Evolutionary conservation across 805 yeast species (phyloP), one percentile per base, ranked within the genome.

Genomic region (Debaryomyces hansenii): DNA sequence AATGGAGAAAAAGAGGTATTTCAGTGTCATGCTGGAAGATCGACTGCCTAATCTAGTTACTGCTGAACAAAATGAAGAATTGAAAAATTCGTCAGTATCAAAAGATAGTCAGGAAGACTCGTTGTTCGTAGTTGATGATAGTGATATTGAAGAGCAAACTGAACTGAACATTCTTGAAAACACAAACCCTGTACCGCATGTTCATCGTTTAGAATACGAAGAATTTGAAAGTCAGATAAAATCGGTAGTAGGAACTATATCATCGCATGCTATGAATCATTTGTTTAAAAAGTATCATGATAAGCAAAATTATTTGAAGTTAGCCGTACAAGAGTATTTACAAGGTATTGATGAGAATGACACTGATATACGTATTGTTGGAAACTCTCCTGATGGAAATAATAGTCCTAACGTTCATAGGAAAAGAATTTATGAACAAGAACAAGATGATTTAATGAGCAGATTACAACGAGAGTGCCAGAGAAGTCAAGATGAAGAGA

Each of bases 341-440:
- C 62, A 65, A 16, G 65, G 71, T 4, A 67, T 83, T 76, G 75
- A 78, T 53, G 68, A 67, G 48, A 64, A 75, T 9, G 46, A 47
- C 4, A 6, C 27, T 7, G 27, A 9, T 4, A 24, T 9, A 24
- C 4, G 10, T 24, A 24, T 6, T 5, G 10, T 9, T 7, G 27
- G 4, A 24, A 40, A 47, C 8, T 16, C 34, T 14, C 24, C 10
- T 12, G 20, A 20, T 15, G 40, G 18, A 27, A 12, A 14, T 10
- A 12, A 32, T n/a, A 21, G 14, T 16, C 16, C 21, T 21, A 29
- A 37, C 5, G 20, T 5, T 24, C 2, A 12, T 11, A 32, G 33
- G 11, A 37, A 29, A 10, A 24, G 31, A 32, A 20, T 3, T 20
- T 14, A 11, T 12, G 12, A n/a, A 20, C 20, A 29, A 33, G 34